These are phyloP conservation scores for Pelagophyceae sp. DNA, from an alignment of 352 stramenopile species.

Conservation along the genomic window DNA sequence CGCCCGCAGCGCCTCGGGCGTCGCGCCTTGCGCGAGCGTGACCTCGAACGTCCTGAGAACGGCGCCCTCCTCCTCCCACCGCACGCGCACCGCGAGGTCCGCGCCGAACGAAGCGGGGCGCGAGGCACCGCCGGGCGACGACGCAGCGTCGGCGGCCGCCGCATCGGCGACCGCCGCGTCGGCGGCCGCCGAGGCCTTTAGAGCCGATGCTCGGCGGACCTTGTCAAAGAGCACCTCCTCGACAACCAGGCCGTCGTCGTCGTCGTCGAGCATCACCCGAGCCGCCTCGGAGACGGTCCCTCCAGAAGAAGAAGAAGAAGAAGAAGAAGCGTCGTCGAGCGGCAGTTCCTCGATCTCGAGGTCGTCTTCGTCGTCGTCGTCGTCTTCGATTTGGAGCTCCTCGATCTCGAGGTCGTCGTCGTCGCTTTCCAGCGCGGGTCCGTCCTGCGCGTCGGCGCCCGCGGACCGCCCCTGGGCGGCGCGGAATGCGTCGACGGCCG, in stretches of 20 bases:
- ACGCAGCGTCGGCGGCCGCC: no score
- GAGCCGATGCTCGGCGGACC: no score
- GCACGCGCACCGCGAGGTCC: neutral
- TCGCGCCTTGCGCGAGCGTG: neutral
- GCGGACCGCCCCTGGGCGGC: neutral
- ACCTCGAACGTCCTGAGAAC: neutral
- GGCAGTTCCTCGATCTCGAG: neutral
- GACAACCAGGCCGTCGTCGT: neutral
- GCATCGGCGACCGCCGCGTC: no score
- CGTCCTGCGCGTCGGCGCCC: conserved; percentile 4
- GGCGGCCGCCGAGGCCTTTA: no score
- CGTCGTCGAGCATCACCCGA: neutral
- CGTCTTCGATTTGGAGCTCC: neutral
- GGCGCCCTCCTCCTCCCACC: neutral
- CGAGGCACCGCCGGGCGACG: no score
- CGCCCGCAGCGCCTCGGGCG: neutral
- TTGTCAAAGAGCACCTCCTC: no score
- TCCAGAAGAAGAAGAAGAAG: no score
- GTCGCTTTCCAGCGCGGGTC: neutral
- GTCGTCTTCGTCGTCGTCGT: conserved; percentile 19
- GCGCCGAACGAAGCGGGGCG: no score
- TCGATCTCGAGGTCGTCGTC: neutral
- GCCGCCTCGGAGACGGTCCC: no score
- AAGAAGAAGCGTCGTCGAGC: neutral
- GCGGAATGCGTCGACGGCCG: neutral